Conservation (phyloP, 805 yeast genomes). For the Peterozyma xylosa region DNA sequence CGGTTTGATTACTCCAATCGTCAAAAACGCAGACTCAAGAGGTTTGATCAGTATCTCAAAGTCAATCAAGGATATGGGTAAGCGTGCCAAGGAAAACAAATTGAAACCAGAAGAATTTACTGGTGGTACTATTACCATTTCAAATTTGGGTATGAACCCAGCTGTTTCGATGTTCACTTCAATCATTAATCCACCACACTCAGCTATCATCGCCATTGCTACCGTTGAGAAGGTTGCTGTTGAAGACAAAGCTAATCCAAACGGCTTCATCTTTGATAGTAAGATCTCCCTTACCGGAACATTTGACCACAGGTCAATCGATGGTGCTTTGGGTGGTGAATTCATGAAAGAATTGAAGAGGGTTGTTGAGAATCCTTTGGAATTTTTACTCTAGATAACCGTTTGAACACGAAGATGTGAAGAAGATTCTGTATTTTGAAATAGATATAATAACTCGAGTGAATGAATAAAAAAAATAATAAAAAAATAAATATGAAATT, state of each 20-base stretch:
- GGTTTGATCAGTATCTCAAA: slow-evolving; percentile 79
- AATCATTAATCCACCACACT: slow-evolving; percentile 96
- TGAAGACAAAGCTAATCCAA: slow-evolving; percentile 84
- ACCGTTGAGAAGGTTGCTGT: slow-evolving; percentile 89
- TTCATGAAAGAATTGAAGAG: slow-evolving; percentile 89
- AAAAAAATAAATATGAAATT: neutral
- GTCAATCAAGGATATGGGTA: slow-evolving; percentile 87
- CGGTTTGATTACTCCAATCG: slow-evolving; percentile 95
- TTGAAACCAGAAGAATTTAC: slow-evolving; percentile 94
- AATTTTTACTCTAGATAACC: slow-evolving; percentile 61
- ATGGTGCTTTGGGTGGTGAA: slow-evolving; percentile 98
- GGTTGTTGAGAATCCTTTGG: slow-evolving; percentile 93
- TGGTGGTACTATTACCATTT: slow-evolving; percentile 98
- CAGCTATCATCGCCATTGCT: slow-evolving; percentile 90
- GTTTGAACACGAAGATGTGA: too few species aligned
- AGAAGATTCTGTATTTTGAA: too few species aligned
- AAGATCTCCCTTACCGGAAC: slow-evolving; percentile 91
- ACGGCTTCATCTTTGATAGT: slow-evolving; percentile 89
- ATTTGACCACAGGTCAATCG: slow-evolving; percentile 93
- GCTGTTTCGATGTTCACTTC: slow-evolving; percentile 93
- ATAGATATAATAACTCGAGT: too few species aligned
- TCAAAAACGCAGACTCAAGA: slow-evolving; percentile 78
- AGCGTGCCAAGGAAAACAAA: slow-evolving; percentile 93
- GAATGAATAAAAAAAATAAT: neutral
- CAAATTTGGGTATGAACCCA: slow-evolving; percentile 97